Conservation (phyloP, 441 rosid genomes). For the Kokia cookei region DNA sequence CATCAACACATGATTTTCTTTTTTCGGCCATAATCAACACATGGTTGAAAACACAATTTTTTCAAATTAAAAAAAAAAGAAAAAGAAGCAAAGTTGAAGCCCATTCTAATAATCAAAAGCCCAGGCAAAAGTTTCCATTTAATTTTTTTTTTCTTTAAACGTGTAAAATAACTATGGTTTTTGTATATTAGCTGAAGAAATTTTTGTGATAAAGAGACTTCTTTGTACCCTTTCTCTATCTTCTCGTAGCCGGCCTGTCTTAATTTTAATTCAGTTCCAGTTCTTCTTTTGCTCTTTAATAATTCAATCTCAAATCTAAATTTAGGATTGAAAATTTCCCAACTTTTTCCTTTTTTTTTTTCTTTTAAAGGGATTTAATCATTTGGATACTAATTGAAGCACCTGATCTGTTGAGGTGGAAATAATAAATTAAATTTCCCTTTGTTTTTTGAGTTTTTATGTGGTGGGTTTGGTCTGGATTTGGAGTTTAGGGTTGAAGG, state of each 20-base stretch:
- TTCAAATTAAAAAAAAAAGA: too few relatives aligned
- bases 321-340: not conserved
- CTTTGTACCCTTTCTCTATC: not conserved
- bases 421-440: not conserved
- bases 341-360: not conserved
- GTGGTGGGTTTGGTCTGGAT: not conserved
- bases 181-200: too few relatives aligned
- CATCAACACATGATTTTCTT: too few relatives aligned
- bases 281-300: not conserved
- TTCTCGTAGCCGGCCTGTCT: not conserved
- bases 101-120: too few relatives aligned
- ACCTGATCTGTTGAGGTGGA: not conserved
- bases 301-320: conserved; percentile 1
- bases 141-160: too few relatives aligned
- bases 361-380: not conserved
- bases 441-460: not conserved
- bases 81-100: too few relatives aligned
- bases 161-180: too few relatives aligned
- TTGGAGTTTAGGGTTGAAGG: conserved; percentile 12
- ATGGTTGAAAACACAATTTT: too few relatives aligned
- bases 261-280: not conserved
- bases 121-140: too few relatives aligned
- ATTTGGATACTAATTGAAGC: not conserved
- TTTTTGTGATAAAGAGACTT: not conserved
- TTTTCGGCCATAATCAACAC: too few relatives aligned